Evolutionary conservation across 352 stramenopile genomes (phyloP).

Genomic region (Phytophthora nicotianae): DNA sequence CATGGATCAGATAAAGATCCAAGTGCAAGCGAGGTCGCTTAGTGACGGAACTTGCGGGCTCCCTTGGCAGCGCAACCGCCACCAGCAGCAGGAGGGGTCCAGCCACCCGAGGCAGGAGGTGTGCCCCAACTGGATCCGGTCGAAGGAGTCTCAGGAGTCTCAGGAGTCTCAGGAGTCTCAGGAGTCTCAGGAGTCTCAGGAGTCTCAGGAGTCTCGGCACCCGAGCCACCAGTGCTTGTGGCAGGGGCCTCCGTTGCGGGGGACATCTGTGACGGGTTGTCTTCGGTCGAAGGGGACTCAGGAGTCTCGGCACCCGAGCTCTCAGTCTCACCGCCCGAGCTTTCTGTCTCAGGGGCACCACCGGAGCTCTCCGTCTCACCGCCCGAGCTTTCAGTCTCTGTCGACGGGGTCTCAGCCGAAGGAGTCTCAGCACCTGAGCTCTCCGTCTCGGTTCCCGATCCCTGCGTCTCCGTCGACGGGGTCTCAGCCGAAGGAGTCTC

Average conservation of each 20-base stretch:
- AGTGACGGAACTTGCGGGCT: slow-evolving; percentile 32
- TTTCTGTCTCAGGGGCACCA: slow-evolving; percentile 2
- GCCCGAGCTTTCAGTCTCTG: slow-evolving; percentile 6
- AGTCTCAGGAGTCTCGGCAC: background rate
- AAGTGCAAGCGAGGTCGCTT: slow-evolving; percentile 4
- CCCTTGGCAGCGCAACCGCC: slow-evolving; percentile 18
- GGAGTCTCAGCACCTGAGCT: slow-evolving; percentile 8
- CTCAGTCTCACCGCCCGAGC: background rate
- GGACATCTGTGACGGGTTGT: slow-evolving; percentile 5
- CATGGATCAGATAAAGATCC: slow-evolving; percentile 8
- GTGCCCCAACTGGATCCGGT: background rate
- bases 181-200: too few species aligned
- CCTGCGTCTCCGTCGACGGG: background rate
- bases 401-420: slow-evolving; percentile 3
- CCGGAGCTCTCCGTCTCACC: background rate
- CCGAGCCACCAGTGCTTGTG: slow-evolving; percentile 7
- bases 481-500: background rate
- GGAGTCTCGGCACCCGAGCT: background rate
- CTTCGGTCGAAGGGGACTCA: background rate
- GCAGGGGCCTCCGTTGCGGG: slow-evolving; percentile 7
- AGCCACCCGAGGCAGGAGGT: too few species aligned
- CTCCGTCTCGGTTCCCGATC: background rate
- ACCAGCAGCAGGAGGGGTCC: slow-evolving; percentile 4
- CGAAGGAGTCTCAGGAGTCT: too few species aligned
- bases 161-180: too few species aligned